phyloP scores from a whole-genome alignment of 2,329 filamentous ascomycete species.

The Nemania serpens region DNA sequence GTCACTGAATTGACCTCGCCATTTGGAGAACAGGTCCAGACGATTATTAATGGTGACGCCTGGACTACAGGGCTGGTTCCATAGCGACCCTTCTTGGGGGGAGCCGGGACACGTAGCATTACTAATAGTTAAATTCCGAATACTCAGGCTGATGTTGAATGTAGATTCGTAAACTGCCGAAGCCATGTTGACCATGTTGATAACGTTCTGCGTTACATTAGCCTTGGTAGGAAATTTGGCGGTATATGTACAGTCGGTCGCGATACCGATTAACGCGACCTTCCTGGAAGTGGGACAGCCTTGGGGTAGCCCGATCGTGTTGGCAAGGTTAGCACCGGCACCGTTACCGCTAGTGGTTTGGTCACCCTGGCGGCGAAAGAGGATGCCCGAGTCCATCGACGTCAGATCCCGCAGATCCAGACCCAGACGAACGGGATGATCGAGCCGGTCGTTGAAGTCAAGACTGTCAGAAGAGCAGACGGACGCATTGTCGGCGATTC shows the following conservation, averaged over 20 bases:
- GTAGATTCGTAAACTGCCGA: constrained; percentile 86
- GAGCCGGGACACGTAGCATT: constrained; percentile 74
- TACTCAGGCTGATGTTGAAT: constrained; percentile 93
- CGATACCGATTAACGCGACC: constrained; percentile 88
- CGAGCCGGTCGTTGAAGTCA: constrained; percentile 74
- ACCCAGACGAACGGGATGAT: constrained; percentile 68
- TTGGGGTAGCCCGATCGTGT: constrained; percentile 77
- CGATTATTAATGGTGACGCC: constrained; percentile 72
- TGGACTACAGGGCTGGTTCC: constrained; percentile 78
- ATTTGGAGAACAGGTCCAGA: constrained; percentile 84
- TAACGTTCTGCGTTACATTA: constrained; percentile 74
- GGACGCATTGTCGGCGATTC: constrained; percentile 46
- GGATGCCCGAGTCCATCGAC: constrained; percentile 62
- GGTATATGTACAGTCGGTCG: constrained; percentile 91
- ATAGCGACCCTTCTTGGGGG: constrained; percentile 69
- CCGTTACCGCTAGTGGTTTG: constrained; percentile 70
- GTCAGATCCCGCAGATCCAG: constrained; percentile 59
- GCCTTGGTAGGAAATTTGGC: constrained; percentile 68
- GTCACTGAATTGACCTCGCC: constrained; percentile 80
- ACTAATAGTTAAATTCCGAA: constrained; percentile 82
- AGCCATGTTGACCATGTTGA: constrained; percentile 82
- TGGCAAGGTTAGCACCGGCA: constrained; percentile 76
- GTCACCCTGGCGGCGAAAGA: constrained; percentile 75
- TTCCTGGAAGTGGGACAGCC: constrained; percentile 90
- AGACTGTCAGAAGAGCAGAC: constrained; percentile 76